phyloP scores from a whole-genome alignment of 176 grass and related monocot species.

The Lolium perenne region DNA sequence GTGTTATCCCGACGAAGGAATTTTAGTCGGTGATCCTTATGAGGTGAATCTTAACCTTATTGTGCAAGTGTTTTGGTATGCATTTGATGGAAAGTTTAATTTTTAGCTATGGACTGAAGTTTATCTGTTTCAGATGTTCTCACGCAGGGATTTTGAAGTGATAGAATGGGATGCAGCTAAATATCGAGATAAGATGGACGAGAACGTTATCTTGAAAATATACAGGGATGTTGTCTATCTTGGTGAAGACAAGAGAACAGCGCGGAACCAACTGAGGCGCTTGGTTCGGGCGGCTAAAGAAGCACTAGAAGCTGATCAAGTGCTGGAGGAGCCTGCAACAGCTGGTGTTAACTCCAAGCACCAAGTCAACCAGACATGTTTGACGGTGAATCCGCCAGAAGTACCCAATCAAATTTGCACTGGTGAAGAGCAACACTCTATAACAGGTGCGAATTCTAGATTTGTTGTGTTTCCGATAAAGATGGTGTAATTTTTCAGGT shows the following conservation, averaged over 20 bases:
- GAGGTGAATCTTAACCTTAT: not conserved
- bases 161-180: not conserved
- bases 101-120: not conserved
- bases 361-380: not conserved
- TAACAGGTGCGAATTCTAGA: not conserved
- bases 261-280: not conserved
- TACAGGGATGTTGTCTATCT: not conserved
- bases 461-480: not conserved
- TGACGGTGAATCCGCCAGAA: not conserved
- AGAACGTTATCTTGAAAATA: not conserved
- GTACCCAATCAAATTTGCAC: not conserved
- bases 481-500: not conserved
- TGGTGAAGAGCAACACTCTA: not conserved
- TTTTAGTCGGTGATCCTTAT: not conserved
- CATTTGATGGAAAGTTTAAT: not conserved
- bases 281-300: not conserved
- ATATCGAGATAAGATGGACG: not conserved
- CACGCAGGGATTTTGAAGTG: not conserved
- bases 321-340: not conserved
- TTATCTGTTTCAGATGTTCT: conserved; percentile 16
- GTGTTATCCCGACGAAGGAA: not conserved
- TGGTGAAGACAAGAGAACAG: not conserved
- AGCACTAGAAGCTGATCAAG: not conserved
- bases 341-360: not conserved
- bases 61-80: not conserved